These are phyloP conservation scores for Hanseniaspora guilliermondii DNA, from an alignment of 805 yeast species.

Conservation along the genomic window DNA sequence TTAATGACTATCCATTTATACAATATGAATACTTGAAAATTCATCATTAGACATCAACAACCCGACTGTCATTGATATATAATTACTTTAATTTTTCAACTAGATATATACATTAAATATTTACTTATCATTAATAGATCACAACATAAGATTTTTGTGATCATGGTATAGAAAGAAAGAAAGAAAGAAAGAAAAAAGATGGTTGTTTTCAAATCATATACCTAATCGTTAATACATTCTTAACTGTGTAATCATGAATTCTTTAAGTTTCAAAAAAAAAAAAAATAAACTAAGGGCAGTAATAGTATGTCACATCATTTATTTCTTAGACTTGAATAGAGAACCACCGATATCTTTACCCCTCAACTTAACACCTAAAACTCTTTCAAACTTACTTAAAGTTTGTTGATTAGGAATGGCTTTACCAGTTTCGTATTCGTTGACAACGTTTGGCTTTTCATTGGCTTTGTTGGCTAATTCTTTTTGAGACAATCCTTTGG, in stretches of 20 bases:
- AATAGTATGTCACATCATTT: conserved; percentile 14
- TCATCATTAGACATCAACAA: not conserved
- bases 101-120: not conserved
- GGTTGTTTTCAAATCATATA: no score
- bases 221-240: no score
- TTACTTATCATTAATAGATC: no score
- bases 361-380: conserved; percentile 84
- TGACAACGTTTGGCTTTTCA: conserved; percentile 89
- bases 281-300: not conserved
- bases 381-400: conserved; percentile 84
- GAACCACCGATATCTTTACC: conserved; percentile 94
- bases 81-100: not conserved
- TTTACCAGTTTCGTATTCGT: conserved; percentile 93
- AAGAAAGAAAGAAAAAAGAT: no score
- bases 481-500: conserved; percentile 82
- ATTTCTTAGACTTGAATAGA: conserved; percentile 37
- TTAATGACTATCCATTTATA: not conserved
- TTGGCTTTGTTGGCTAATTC: conserved; percentile 90
- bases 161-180: no score
- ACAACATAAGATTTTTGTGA: no score
- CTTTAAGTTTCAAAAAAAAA: not conserved
- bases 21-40: not conserved
- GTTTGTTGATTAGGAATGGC: conserved; percentile 95
- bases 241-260: no score
- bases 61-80: not conserved